Percentiles rank a stretch among this genome's conserved stretches.
These are phyloP conservation scores for Colletotrichum theobromicola DNA, from an alignment of 2,329 filamentous ascomycete species.

Conservation along the genomic window DNA sequence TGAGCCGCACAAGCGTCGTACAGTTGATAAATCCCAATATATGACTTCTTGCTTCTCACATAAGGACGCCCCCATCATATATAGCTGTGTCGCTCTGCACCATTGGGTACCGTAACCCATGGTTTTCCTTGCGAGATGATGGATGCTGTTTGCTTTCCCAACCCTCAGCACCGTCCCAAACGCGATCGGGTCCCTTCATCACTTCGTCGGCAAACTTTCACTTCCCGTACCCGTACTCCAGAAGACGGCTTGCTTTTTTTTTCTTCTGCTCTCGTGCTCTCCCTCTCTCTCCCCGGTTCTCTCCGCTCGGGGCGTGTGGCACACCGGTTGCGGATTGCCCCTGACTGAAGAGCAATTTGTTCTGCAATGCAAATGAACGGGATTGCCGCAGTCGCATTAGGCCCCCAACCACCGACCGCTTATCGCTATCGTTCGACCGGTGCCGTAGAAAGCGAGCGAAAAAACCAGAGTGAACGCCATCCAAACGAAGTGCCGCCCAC, in stretches of 20 bases:
- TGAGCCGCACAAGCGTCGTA: neutral
- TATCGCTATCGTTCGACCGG: neutral
- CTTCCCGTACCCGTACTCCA: slow-evolving; percentile 13
- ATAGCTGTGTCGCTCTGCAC: neutral
- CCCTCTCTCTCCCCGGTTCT: neutral
- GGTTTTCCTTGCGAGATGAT: neutral
- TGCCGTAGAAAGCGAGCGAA: slow-evolving; percentile 14
- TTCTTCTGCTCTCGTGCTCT: neutral
- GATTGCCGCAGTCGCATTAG: neutral
- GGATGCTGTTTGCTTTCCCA: neutral
- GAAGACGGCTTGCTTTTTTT: neutral
- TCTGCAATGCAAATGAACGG: neutral
- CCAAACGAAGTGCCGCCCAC: slow-evolving; percentile 22
- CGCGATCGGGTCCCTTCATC: slow-evolving; percentile 13
- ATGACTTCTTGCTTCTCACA: slow-evolving; percentile 1
- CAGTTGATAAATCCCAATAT: neutral
- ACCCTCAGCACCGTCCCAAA: neutral
- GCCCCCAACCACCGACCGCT: slow-evolving; percentile 2
- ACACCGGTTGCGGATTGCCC: slow-evolving; percentile 10
- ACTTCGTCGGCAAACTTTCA: slow-evolving; percentile 4
- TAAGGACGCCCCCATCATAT: slow-evolving; percentile 7
- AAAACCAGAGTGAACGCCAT: slow-evolving; percentile 24
- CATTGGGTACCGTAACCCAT: neutral
- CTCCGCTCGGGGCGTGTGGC: neutral
- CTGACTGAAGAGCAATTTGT: neutral